Conservation (phyloP, 2,329 filamentous ascomycete genomes). For the Fusarium solani-melongenae region DNA sequence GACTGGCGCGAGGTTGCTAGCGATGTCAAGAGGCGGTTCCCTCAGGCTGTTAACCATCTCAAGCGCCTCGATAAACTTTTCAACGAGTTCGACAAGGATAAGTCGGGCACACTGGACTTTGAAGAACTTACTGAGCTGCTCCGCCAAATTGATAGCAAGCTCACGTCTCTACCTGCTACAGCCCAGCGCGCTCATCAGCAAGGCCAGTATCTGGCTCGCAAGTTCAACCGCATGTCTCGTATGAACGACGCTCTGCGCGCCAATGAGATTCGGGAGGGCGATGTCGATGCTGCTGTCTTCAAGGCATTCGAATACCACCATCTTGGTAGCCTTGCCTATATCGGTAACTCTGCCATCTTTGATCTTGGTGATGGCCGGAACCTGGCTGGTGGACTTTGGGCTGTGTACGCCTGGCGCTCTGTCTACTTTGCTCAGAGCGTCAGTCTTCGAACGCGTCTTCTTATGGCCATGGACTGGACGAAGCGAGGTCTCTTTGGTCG, state of each 20-base stretch:
- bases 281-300: slow-evolving; percentile 91
- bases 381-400: slow-evolving; percentile 85
- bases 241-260: slow-evolving; percentile 78
- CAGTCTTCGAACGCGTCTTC: slow-evolving; percentile 85
- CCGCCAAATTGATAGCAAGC: slow-evolving; percentile 91
- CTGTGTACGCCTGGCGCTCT: slow-evolving; percentile 95
- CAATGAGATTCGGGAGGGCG: slow-evolving; percentile 88
- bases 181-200: slow-evolving; percentile 97
- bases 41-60: slow-evolving; percentile 88
- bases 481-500: slow-evolving; percentile 95
- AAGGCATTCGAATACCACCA: slow-evolving; percentile 95
- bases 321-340: slow-evolving; percentile 90
- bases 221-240: slow-evolving; percentile 91
- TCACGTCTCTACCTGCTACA: slow-evolving; percentile 93
- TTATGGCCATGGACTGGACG: slow-evolving; percentile 99
- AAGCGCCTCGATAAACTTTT: slow-evolving; percentile 93
- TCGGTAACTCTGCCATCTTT: slow-evolving; percentile 96
- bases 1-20: slow-evolving; percentile 90
- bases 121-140: slow-evolving; percentile 90
- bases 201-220: slow-evolving; percentile 89
- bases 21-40: slow-evolving; percentile 88
- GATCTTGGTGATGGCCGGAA: slow-evolving; percentile 84
- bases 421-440: slow-evolving; percentile 99
- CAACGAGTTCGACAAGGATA: slow-evolving; percentile 90
- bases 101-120: slow-evolving; percentile 93